These are phyloP conservation scores for Ramaria rubella DNA, from an alignment of 768 basidiomycete species.

Conservation along the genomic window DNA sequence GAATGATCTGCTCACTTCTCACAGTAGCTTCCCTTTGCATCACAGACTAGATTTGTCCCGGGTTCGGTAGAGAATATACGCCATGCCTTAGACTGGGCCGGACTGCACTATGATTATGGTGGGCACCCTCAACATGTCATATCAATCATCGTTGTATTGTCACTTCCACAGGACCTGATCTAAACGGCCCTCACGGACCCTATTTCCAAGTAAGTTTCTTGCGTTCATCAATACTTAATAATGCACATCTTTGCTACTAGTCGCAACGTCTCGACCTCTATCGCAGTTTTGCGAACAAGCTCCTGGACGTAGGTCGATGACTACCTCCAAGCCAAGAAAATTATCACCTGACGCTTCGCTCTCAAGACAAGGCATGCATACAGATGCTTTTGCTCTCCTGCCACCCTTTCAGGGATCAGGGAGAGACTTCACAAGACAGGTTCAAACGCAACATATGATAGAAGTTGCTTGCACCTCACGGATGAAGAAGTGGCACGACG, in stretches of 20 bases:
- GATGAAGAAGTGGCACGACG: slow-evolving; percentile 79
- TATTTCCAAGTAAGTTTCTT: slow-evolving; percentile 66
- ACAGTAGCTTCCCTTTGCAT: neutral
- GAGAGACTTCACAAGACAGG: slow-evolving; percentile 65
- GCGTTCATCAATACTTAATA: neutral
- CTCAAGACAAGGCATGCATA: slow-evolving; percentile 81
- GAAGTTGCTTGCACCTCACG: slow-evolving; percentile 76
- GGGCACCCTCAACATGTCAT: slow-evolving; percentile 16
- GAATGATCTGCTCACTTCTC: neutral
- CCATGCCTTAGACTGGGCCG: slow-evolving; percentile 80
- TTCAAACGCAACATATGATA: slow-evolving; percentile 81
- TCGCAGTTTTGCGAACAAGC: slow-evolving; percentile 57
- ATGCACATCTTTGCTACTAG: slow-evolving; percentile 34
- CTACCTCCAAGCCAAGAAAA: too few species aligned
- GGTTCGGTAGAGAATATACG: slow-evolving; percentile 80
- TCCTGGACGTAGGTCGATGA: slow-evolving; percentile 64
- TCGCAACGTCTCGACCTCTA: slow-evolving; percentile 89
- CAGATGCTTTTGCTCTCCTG: slow-evolving; percentile 86
- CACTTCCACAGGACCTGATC: slow-evolving; percentile 59
- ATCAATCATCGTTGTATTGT: neutral
- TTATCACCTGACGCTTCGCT: too few species aligned
- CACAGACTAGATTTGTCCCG: slow-evolving; percentile 71
- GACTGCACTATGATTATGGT: slow-evolving; percentile 90
- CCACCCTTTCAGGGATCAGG: slow-evolving; percentile 60
- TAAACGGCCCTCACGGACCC: slow-evolving; percentile 69